phyloP scores from a whole-genome alignment of 306 rosid species.

The Casuarina cunninghamiana region DNA sequence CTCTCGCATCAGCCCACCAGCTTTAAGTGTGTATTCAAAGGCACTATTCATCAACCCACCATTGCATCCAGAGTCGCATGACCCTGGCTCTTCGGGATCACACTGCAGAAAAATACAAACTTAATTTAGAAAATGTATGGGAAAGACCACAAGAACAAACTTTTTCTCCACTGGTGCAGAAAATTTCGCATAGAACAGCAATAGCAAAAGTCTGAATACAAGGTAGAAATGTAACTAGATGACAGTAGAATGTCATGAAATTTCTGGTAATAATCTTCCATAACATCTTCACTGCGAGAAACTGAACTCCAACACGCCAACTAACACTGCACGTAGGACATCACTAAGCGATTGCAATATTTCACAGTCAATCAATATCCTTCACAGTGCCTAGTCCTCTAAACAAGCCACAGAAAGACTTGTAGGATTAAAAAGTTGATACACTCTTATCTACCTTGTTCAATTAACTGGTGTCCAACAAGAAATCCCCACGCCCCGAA shows the following conservation, averaged over 20 bases:
- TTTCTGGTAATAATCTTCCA: background rate
- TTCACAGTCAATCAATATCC: background rate
- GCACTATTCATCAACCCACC: constrained; percentile 99
- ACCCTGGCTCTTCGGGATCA: constrained; percentile 78
- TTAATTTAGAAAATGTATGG: background rate
- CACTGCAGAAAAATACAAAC: constrained; percentile 50
- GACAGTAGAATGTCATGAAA: background rate
- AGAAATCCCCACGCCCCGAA: background rate
- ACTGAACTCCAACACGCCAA: background rate
- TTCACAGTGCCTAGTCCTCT: background rate
- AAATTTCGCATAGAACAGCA: background rate
- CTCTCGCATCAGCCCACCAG: constrained; percentile 92
- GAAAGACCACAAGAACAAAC: background rate
- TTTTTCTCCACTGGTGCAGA: background rate
- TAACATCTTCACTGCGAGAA: background rate
- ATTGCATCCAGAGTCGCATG: constrained; percentile 93
- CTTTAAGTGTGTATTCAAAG: constrained; percentile 80
- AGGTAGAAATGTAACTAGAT: background rate
- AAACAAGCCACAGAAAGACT: background rate
- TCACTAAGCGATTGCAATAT: background rate
- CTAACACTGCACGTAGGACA: background rate
- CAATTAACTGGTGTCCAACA: background rate
- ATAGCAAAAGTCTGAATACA: background rate
- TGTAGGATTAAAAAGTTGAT: background rate
- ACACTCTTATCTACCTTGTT: background rate